A percentile compares a stretch with the other conserved stretches of the same genome.
Evolutionary conservation across 2,329 filamentous ascomycete species (phyloP).

Genomic region (Drechslerella dactyloides): DNA sequence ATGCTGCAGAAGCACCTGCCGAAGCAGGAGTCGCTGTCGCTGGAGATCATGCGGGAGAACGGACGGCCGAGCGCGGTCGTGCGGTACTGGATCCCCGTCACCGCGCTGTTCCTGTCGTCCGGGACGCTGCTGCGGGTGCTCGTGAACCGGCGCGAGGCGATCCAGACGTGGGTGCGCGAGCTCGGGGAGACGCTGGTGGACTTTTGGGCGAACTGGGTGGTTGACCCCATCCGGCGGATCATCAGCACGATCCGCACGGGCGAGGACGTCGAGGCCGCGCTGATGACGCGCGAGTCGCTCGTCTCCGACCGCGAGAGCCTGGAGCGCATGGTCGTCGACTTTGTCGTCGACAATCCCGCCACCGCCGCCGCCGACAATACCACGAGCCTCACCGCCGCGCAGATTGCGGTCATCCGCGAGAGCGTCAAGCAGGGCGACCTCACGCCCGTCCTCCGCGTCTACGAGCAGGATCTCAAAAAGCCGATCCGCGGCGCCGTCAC

Average conservation of each 20-base stretch:
- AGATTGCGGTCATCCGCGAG: constrained; percentile 75
- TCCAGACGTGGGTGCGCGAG: constrained; percentile 79
- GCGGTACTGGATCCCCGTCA: constrained; percentile 86
- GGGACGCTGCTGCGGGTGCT: constrained; percentile 84
- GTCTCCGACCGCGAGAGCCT: constrained; percentile 88
- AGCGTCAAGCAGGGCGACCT: constrained; percentile 91
- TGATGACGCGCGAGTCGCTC: constrained; percentile 93
- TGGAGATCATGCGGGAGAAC: constrained; percentile 44
- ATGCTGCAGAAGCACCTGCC: constrained; percentile 75
- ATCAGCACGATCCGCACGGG: constrained; percentile 93
- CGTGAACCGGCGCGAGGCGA: constrained; percentile 74
- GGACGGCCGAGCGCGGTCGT: constrained; percentile 77
- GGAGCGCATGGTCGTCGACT: constrained; percentile 97
- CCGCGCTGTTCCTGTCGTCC: constrained; percentile 76
- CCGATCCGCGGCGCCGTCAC: constrained; percentile 82
- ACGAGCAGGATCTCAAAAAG: constrained; percentile 82
- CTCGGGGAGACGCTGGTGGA: constrained; percentile 79
- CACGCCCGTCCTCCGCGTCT: constrained; percentile 87
- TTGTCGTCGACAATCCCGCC: constrained; percentile 80
- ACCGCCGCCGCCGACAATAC: constrained; percentile 58
- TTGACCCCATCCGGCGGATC: constrained; percentile 81
- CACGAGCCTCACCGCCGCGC: constrained; percentile 66
- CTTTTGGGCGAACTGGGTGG: constrained; percentile 96
- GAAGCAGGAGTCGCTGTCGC: constrained; percentile 62
- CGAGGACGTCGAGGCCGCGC: constrained; percentile 87